phyloP scores from a whole-genome alignment of 163 green algal species.

The Chloromonas sp. region DNA sequence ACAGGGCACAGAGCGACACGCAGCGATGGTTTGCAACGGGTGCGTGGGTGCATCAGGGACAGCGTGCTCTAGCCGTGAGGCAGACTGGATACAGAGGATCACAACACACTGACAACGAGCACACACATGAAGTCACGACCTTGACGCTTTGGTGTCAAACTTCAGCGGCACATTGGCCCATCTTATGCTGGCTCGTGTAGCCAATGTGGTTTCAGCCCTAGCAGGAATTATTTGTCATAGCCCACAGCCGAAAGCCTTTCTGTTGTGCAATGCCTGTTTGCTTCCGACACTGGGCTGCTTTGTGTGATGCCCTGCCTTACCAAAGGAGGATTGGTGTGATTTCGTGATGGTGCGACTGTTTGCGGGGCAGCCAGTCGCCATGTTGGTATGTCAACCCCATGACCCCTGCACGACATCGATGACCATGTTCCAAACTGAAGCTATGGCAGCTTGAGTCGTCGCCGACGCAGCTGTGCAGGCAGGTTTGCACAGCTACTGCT shows the following conservation, averaged over 20 bases:
- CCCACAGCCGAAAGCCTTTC: no score
- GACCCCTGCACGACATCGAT: not conserved
- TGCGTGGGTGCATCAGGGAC: no score
- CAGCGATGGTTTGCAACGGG: no score
- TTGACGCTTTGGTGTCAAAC: no score
- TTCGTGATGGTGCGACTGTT: not conserved
- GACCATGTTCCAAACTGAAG: not conserved
- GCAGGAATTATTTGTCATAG: no score
- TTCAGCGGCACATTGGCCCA: no score
- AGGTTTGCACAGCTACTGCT: not conserved
- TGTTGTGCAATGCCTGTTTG: no score
- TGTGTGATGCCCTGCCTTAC: not conserved
- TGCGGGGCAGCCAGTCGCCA: not conserved
- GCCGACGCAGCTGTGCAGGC: not conserved
- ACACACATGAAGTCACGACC: not conserved
- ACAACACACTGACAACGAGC: not conserved
- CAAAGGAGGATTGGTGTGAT: not conserved
- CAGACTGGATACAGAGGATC: not conserved
- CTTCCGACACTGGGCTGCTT: no score
- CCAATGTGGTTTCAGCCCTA: no score
- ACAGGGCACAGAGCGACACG: not conserved
- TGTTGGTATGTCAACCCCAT: not conserved
- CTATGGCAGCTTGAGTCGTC: not conserved
- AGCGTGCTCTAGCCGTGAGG: no score
- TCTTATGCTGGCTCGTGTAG: no score